A percentile compares a stretch with the other conserved stretches of the same genome.
phyloP scores from a whole-genome alignment of 495 filamentous ascomycete genomes.

The Penicillium dipodomyicola region DNA sequence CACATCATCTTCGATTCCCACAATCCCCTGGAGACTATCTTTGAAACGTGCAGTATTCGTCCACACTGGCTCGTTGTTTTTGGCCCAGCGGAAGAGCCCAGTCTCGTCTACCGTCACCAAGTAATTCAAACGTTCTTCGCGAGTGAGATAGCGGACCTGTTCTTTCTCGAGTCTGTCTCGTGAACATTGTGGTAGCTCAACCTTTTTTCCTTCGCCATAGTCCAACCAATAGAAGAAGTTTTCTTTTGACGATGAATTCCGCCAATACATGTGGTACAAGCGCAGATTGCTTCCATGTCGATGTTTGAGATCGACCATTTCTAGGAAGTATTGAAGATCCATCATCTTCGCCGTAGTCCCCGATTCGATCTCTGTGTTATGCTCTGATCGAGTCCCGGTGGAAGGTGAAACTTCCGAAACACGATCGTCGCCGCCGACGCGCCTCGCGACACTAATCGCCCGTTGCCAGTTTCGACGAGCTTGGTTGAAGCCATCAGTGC shows the following conservation, averaged over 20 bases:
- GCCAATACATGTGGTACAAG: constrained; percentile 85
- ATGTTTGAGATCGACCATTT: constrained; percentile 91
- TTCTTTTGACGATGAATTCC: constrained; percentile 67
- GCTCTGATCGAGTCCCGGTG: constrained; percentile 25
- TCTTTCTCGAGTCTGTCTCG: constrained; percentile 66
- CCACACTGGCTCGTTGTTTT: constrained; percentile 72
- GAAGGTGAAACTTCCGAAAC: constrained; percentile 21
- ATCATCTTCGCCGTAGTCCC: constrained; percentile 67
- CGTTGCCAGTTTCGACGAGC: constrained; percentile 75
- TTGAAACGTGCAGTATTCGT: constrained; percentile 67
- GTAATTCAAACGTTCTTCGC: constrained; percentile 70
- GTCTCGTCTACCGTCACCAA: constrained; percentile 65
- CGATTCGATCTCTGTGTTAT: constrained; percentile 28
- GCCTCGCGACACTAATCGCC: constrained; percentile 63
- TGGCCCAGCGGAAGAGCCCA: constrained; percentile 73
- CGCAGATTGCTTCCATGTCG: constrained; percentile 81
- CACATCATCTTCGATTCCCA: constrained; percentile 59
- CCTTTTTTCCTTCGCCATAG: constrained; percentile 63
- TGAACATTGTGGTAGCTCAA: constrained; percentile 59
- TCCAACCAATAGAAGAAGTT: constrained; percentile 99
- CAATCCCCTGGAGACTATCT: constrained; percentile 77
- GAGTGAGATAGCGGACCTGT: constrained; percentile 68
- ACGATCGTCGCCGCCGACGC: constrained; percentile 59
- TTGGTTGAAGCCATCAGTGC: constrained; percentile 25
- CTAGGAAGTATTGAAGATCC: constrained; percentile 87